Base-by-base conservation (phyloP, 2,329 filamentous ascomycete species). In the Diaporthe vexans region DNA sequence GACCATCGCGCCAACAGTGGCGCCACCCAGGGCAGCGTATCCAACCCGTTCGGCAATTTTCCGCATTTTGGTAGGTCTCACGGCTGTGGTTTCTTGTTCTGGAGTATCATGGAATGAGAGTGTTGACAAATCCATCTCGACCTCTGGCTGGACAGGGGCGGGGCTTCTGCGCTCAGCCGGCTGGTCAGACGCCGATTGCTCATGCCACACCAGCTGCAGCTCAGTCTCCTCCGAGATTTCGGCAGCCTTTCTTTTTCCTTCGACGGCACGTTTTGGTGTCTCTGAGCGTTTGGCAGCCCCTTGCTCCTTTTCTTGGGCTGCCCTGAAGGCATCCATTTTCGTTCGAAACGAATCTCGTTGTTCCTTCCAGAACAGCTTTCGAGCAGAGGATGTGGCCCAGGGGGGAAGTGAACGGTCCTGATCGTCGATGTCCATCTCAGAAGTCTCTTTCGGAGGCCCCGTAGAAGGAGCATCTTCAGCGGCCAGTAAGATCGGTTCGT, bases 11-110 rank as follows among this genome's bases (percentile, higher is more conserved):
- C 82, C 82, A 15, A 81, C 80, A 10, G 81, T 80, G 29, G 80
- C 79, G 24, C 82, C 81, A 13, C 84, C 84, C 1, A 85, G 78
- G 3, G 83, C 83, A 2, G 82, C 82, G 73, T 82, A 83, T 10
- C 83, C 82, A 11, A 83, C 74, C 26, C 78, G 78, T 72, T 82
- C 81, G 1, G 79, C 82, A 33, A 82, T 77, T 40, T 77, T 73
- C 65, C 76, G 77, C 48, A 78, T 73, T 79, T 83, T 83, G 2
- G 77, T 69, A n/a, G 81, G 76, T 48, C 78, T 76, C 35, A 65
- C 26, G n/a, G 71, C 33, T 10, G 43, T 26, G 61, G 26, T 11
- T 15, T 10, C 67, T 24, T 26, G 19, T 15, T 61, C 67, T 57
- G 71, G 43, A 8, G 54, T 48, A n/a, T 59, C 54, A 3, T 73